These are phyloP conservation scores for Aspergillus wentii DNA, from an alignment of 495 filamentous ascomycete genomes.

Conservation along the genomic window DNA sequence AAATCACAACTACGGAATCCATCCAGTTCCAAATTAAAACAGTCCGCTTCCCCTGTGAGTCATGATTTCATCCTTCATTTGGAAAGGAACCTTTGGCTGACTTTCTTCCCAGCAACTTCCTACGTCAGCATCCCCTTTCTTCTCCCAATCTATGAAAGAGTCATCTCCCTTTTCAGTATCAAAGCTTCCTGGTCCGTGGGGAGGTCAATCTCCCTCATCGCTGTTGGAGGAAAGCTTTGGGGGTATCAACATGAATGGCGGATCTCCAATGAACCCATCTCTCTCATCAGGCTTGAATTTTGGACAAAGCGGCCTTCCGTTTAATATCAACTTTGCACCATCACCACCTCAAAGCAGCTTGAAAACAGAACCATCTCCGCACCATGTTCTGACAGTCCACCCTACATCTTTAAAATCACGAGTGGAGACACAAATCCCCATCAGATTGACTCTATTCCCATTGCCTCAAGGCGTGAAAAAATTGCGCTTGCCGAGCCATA, in stretches of 20 bases:
- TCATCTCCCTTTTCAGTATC: constrained; percentile 42
- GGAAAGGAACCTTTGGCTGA: constrained; percentile 1
- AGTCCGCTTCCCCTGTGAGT: constrained; percentile 31
- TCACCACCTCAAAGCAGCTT: constrained; percentile 24
- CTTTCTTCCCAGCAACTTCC: constrained; percentile 12
- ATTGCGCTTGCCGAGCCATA: constrained; percentile 79
- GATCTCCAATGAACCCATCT: constrained; percentile 33
- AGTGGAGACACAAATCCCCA: constrained; percentile 90
- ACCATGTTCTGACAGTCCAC: constrained; percentile 50
- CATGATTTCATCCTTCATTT: background rate
- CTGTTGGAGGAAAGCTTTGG: constrained; percentile 41
- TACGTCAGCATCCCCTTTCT: constrained; percentile 25
- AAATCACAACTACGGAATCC: constrained; percentile 26
- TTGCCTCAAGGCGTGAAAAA: constrained; percentile 69
- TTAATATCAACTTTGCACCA: constrained; percentile 30
- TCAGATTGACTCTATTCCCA: constrained; percentile 68
- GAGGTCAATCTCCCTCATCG: constrained; percentile 49
- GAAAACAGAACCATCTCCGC: constrained; percentile 19
- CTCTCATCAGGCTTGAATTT: constrained; percentile 31
- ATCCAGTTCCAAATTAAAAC: constrained; percentile 11
- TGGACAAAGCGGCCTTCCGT: constrained; percentile 23
- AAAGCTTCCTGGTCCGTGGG: constrained; percentile 42
- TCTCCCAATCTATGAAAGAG: constrained; percentile 37
- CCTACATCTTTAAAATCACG: constrained; percentile 75
- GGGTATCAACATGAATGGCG: constrained; percentile 38